A percentile compares a stretch with the other conserved stretches of the same genome.
phyloP scores from a whole-genome alignment of 768 basidiomycete species.

The Macrolepiota albuminosa region DNA sequence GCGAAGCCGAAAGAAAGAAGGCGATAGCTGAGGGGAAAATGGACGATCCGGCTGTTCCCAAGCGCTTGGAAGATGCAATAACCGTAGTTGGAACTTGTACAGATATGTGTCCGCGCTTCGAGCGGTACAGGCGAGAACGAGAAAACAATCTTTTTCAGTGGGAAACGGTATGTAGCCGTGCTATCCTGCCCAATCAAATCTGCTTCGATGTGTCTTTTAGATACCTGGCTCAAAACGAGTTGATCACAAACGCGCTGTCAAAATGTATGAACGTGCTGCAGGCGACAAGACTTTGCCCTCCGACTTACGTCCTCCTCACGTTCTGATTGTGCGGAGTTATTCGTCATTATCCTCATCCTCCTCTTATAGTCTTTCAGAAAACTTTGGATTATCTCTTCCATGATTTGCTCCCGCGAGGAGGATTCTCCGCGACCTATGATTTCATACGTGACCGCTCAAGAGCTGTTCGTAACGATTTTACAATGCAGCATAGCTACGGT shows the following conservation, averaged over 20 bases:
- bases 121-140: slow-evolving; percentile 84
- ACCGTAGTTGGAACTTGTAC: slow-evolving; percentile 89
- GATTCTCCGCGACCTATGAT: slow-evolving; percentile 65
- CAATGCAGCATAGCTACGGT: slow-evolving; percentile 83
- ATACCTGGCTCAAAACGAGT: slow-evolving; percentile 82
- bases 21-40: slow-evolving; percentile 84
- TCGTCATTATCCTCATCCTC: slow-evolving; percentile 1
- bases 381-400: slow-evolving; percentile 94
- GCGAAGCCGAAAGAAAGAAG: slow-evolving; percentile 64
- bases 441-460: slow-evolving; percentile 94
- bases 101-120: slow-evolving; percentile 94
- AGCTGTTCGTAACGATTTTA: slow-evolving; percentile 89
- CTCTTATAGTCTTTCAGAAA: slow-evolving; percentile 36
- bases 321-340: slow-evolving; percentile 60
- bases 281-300: slow-evolving; percentile 90
- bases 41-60: slow-evolving; percentile 78
- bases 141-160: slow-evolving; percentile 84
- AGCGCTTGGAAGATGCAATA: slow-evolving; percentile 84
- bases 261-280: slow-evolving; percentile 91
- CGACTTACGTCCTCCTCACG: slow-evolving; percentile 81
- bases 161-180: slow-evolving; percentile 71
- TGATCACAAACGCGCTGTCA: slow-evolving; percentile 84
- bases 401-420: slow-evolving; percentile 63
- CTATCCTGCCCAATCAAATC: slow-evolving; percentile 22
- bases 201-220: slow-evolving; percentile 43